phyloP scores from a whole-genome alignment of 495 filamentous ascomycete species.

The Penicillium riverlandense region DNA sequence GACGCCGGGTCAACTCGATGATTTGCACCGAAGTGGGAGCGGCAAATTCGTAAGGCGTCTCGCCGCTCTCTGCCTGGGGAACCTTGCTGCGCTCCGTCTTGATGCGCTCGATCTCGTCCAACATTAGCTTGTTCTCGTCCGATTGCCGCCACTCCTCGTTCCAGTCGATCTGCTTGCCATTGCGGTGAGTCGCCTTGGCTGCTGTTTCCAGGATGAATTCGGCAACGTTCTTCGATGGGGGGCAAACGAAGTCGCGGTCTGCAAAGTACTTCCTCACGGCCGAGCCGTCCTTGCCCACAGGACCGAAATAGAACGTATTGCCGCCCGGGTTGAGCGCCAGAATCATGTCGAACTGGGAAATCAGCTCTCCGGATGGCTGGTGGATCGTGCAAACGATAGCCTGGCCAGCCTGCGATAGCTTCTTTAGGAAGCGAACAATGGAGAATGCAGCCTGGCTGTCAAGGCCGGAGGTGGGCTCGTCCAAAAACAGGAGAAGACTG shows the following conservation, averaged over 20 bases:
- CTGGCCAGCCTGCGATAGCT: constrained; percentile 69
- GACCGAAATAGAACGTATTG: constrained; percentile 68
- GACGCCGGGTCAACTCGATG: constrained; percentile 52
- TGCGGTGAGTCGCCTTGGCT: constrained; percentile 46
- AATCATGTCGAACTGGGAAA: constrained; percentile 73
- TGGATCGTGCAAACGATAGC: constrained; percentile 81
- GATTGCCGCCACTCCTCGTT: constrained; percentile 66
- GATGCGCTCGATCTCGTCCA: constrained; percentile 56
- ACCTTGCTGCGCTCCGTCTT: constrained; percentile 46
- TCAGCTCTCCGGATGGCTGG: constrained; percentile 62
- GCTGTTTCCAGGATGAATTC: constrained; percentile 83
- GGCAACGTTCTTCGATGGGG: constrained; percentile 65
- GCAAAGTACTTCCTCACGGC: constrained; percentile 62
- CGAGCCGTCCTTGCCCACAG: constrained; percentile 56
- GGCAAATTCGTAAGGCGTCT: constrained; percentile 51
- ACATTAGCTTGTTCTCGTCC: constrained; percentile 40
- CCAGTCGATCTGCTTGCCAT: constrained; percentile 56
- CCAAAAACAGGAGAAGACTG: constrained; percentile 70
- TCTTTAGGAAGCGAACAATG: constrained; percentile 78
- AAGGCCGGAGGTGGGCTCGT: constrained; percentile 76
- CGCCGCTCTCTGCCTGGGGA: constrained; percentile 25
- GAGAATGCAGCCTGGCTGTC: constrained; percentile 80
- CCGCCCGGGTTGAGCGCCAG: constrained; percentile 64
- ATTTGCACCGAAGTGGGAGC: constrained; percentile 54
- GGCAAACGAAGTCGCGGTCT: constrained; percentile 51